A percentile compares a stretch with the other conserved stretches of the same genome.
Conservation (phyloP, 2,329 filamentous ascomycete genomes). For the Claviceps maximensis region DNA sequence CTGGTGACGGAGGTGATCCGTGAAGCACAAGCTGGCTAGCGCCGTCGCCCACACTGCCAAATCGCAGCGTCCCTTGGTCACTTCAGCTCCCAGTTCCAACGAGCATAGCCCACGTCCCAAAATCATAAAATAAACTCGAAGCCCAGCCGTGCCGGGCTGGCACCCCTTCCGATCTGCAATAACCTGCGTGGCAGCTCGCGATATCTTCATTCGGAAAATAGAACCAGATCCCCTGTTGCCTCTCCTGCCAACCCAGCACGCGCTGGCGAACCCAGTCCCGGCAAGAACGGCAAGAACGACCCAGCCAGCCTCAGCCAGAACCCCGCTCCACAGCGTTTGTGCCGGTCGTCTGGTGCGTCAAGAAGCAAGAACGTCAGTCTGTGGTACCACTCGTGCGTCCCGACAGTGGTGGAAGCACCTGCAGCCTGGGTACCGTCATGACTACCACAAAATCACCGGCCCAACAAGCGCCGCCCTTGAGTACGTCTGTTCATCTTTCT, state of each 20-base stretch:
- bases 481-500: constrained; percentile 3
- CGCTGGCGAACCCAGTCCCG: neutral
- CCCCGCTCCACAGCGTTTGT: neutral
- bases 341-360: no score
- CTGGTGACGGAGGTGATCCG: neutral
- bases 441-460: constrained; percentile 6
- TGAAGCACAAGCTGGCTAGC: constrained; percentile 2
- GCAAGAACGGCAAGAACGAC: neutral
- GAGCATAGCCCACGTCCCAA: neutral
- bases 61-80: neutral
- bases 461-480: constrained; percentile 5
- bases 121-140: constrained; percentile 3
- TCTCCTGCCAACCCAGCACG: no score
- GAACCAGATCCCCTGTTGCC: neutral
- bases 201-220: neutral
- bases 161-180: neutral
- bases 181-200: neutral
- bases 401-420: no score
- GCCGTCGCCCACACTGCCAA: neutral
- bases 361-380: no score
- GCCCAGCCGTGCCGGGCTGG: neutral
- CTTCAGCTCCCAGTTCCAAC: neutral
- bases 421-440: neutral
- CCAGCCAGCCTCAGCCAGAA: neutral
- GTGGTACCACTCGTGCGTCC: neutral